A percentile compares a stretch with the other conserved stretches of the same genome.
These are phyloP conservation scores for Aspergillus leporis DNA, from an alignment of 495 filamentous ascomycete genomes.

Conservation along the genomic window DNA sequence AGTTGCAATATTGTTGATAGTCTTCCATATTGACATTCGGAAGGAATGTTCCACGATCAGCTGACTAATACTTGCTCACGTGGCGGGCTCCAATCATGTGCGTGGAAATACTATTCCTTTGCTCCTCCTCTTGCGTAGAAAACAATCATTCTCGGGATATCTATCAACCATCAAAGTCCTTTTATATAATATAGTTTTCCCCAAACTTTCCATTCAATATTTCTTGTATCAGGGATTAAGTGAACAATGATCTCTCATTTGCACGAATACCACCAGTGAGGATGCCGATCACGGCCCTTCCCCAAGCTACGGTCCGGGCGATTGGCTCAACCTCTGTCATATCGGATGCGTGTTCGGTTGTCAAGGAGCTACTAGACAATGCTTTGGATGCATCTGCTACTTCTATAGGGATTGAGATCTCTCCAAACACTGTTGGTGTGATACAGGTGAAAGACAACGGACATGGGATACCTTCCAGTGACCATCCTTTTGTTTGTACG, in stretches of 20 bases:
- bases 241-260: neutral
- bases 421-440: constrained; percentile 73
- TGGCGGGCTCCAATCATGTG: constrained; percentile 7
- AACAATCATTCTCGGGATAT: neutral
- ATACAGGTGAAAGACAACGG: constrained; percentile 93
- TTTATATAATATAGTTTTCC: constrained; percentile 11
- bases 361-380: constrained; percentile 95
- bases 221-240: neutral
- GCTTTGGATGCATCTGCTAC: constrained; percentile 80
- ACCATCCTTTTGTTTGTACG: constrained; percentile 67
- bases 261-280: neutral
- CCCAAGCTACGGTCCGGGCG: constrained; percentile 59
- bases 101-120: constrained; percentile 13
- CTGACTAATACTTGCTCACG: constrained; percentile 8
- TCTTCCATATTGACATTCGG: neutral
- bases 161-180: neutral
- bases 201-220: neutral
- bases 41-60: neutral
- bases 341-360: constrained; percentile 67
- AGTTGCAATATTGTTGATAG: neutral
- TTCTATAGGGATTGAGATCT: constrained; percentile 70
- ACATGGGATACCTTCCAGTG: constrained; percentile 70
- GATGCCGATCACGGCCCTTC: constrained; percentile 69
- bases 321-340: constrained; percentile 76
- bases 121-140: neutral